Conservation (phyloP, 805 yeast species). For the Candida ovalis region DNA sequence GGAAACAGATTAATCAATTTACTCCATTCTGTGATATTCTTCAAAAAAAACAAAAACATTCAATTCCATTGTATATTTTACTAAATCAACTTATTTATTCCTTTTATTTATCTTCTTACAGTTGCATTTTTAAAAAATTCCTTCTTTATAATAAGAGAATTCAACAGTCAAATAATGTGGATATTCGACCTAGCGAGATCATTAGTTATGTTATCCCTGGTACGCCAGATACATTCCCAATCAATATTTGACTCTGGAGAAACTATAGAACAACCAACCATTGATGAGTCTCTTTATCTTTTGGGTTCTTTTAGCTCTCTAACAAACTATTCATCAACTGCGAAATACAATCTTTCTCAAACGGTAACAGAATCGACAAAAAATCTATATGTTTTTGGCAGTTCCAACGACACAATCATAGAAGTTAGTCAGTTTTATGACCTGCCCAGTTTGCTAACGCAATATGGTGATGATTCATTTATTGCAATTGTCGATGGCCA, state of each 20-base stretch:
- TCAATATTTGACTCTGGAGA: constrained; percentile 1
- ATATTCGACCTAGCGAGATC: not conserved
- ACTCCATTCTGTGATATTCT: too few relatives aligned
- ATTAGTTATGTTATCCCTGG: not conserved
- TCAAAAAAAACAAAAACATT: too few relatives aligned
- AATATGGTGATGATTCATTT: constrained; percentile 13
- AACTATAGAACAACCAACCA: constrained; percentile 12
- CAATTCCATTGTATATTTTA: not conserved
- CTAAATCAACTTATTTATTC: not conserved
- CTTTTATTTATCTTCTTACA: not conserved
- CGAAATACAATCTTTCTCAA: constrained; percentile 23
- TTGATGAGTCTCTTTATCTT: constrained; percentile 21
- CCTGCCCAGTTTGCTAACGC: constrained; percentile 12
- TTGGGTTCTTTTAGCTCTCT: constrained; percentile 28
- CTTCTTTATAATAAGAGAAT: not conserved
- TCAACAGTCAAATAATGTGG: not conserved
- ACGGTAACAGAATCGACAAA: constrained; percentile 1
- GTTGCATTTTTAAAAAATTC: not conserved
- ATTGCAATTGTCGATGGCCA: constrained; percentile 23
- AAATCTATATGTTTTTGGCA: constrained; percentile 20
- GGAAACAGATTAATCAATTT: too few relatives aligned
- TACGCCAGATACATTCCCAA: not conserved
- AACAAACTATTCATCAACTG: constrained; percentile 18
- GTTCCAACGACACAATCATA: constrained; percentile 12
- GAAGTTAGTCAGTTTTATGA: constrained; percentile 6